These are phyloP conservation scores for Ceratocystis ficicola DNA, from an alignment of 2,329 filamentous ascomycete genomes.

Conservation along the genomic window DNA sequence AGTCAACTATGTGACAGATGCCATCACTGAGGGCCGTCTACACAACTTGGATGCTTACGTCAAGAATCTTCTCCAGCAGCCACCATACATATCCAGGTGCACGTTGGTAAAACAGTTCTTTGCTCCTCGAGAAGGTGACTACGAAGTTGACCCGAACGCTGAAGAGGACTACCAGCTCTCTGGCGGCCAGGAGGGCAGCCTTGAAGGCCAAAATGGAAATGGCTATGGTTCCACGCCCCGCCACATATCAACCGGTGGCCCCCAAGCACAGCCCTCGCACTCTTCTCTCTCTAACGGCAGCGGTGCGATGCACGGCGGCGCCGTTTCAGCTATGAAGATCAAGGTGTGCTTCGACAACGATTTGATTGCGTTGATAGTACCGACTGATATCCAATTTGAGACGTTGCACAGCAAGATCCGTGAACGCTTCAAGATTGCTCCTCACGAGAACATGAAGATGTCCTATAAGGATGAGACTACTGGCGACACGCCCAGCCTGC, in stretches of 20 bases:
- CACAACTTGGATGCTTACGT: constrained; percentile 94
- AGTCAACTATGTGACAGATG: constrained; percentile 95
- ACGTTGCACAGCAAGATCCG: constrained; percentile 74
- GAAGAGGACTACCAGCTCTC: constrained; percentile 69
- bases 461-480: constrained; percentile 78
- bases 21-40: constrained; percentile 83
- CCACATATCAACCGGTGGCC: constrained; percentile 31
- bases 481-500: constrained; percentile 59
- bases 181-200: background rate
- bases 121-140: constrained; percentile 77
- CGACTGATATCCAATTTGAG: constrained; percentile 62
- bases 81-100: constrained; percentile 71
- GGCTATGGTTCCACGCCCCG: constrained; percentile 42
- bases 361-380: constrained; percentile 80
- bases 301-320: background rate
- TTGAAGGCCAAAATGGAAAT: constrained; percentile 38
- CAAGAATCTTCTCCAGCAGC: constrained; percentile 75
- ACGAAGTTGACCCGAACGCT: constrained; percentile 73
- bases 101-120: constrained; percentile 84
- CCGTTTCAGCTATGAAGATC: constrained; percentile 61
- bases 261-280: constrained; percentile 35
- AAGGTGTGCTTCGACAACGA: constrained; percentile 92
- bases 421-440: constrained; percentile 65
- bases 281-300: constrained; percentile 33
- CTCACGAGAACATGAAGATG: constrained; percentile 59